Percentiles rank a stretch among this genome's conserved stretches.
phyloP scores from a whole-genome alignment of 129 eudicot genomes.

The Saposhnikovia divaricata region DNA sequence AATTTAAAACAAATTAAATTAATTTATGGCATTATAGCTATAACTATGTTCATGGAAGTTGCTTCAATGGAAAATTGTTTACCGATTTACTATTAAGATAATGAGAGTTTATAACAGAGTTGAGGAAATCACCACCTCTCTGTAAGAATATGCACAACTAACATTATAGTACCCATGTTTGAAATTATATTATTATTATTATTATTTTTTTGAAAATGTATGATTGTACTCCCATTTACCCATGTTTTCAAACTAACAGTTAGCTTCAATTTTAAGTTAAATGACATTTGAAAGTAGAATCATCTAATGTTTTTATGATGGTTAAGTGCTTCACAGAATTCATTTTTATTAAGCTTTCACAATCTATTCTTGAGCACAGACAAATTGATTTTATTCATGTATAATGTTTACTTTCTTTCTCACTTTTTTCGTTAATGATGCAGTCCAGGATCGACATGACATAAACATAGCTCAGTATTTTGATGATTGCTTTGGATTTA shows the following conservation, averaged over 20 bases:
- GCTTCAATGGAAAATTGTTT: neutral
- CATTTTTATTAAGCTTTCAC: neutral
- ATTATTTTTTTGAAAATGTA: neutral
- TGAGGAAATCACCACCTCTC: neutral
- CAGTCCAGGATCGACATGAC: conserved; percentile 60
- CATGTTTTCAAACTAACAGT: neutral
- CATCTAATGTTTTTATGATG: neutral
- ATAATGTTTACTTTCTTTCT: neutral
- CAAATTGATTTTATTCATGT: too few relatives aligned
- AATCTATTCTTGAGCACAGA: neutral
- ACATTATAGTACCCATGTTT: too few relatives aligned
- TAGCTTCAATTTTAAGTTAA: neutral
- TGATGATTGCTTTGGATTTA: conserved; percentile 68
- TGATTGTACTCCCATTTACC: neutral
- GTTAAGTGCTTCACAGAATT: neutral
- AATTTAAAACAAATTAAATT: neutral
- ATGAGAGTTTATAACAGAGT: neutral
- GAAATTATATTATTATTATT: too few relatives aligned
- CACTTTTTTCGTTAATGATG: conserved; percentile 8
- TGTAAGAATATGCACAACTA: too few relatives aligned
- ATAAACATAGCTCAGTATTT: conserved; percentile 47
- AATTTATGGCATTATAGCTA: neutral
- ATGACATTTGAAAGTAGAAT: neutral
- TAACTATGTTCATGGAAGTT: neutral
- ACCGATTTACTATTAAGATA: neutral